A percentile compares a stretch with the other conserved stretches of the same genome.
phyloP scores from a whole-genome alignment of 495 filamentous ascomycete genomes.

The Lasiosphaeria hispida region DNA sequence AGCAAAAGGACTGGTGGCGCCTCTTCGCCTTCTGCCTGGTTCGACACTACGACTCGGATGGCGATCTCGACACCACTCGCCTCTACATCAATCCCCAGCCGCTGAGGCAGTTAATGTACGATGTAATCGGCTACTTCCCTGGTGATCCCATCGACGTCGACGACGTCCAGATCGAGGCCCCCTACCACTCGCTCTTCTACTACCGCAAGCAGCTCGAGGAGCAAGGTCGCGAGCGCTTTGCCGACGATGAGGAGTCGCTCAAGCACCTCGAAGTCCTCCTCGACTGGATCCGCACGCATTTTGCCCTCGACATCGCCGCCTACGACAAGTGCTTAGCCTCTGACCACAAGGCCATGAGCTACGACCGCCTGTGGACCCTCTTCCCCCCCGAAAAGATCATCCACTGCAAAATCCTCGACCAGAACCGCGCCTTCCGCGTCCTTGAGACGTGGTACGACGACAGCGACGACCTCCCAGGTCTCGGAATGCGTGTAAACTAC shows the following conservation, averaged over 20 bases:
- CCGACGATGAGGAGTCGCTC: conserved; percentile 26
- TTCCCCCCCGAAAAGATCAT: conserved; percentile 31
- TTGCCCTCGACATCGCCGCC: conserved; percentile 33
- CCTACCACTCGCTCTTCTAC: conserved; percentile 35
- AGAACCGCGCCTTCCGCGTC: conserved; percentile 33
- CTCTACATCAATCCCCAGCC: conserved; percentile 35
- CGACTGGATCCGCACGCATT: conserved; percentile 34
- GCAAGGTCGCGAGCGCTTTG: conserved; percentile 29
- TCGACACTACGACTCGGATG: conserved; percentile 23
- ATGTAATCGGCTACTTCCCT: conserved; percentile 33
- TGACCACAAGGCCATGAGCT: conserved; percentile 30
- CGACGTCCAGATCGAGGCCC: conserved; percentile 31
- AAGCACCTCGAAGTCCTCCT: conserved; percentile 32
- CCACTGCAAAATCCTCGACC: conserved; percentile 23
- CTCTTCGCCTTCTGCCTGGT: conserved; percentile 37
- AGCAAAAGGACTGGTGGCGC: conserved; percentile 39
- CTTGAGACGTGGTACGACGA: conserved; percentile 22
- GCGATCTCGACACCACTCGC: conserved; percentile 20
- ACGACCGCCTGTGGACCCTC: conserved; percentile 37
- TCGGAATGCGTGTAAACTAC: conserved; percentile 19
- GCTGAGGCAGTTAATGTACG: conserved; percentile 31
- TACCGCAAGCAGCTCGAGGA: conserved; percentile 28
- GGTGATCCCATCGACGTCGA: conserved; percentile 30
- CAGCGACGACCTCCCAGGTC: conserved; percentile 1
- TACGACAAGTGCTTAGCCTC: conserved; percentile 26